These are phyloP conservation scores for Beta lomatogona DNA, from an alignment of 179 eudicot species.

Conservation along the genomic window DNA sequence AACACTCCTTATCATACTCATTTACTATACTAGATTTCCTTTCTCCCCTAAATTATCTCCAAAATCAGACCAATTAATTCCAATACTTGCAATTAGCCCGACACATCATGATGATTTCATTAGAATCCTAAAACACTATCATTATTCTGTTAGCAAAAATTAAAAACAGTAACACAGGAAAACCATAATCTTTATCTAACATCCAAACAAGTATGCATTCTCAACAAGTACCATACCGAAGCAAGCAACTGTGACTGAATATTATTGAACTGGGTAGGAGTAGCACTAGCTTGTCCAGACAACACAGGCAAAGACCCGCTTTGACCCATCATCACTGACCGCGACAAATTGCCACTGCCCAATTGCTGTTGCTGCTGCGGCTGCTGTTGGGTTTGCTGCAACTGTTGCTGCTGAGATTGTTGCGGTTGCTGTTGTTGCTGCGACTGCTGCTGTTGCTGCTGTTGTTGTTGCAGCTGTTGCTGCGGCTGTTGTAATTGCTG, in stretches of 20 bases:
- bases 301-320: constrained; percentile 57
- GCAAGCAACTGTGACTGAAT: constrained; percentile 61
- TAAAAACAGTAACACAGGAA: not conserved
- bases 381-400: constrained; percentile 29
- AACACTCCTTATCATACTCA: constrained; percentile 1
- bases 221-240: constrained; percentile 53
- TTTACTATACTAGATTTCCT: not conserved
- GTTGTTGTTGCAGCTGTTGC: constrained; percentile 28
- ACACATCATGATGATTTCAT: not conserved
- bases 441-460: constrained; percentile 25
- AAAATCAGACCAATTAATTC: not conserved
- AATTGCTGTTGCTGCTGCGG: constrained; percentile 41
- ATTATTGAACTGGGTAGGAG: constrained; percentile 67
- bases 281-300: constrained; percentile 52
- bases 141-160: not conserved
- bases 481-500: constrained; percentile 21
- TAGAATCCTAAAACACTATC: not conserved
- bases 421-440: constrained; percentile 25
- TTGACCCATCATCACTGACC: constrained; percentile 59
- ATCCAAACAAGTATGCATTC: not conserved
- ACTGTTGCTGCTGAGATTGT: constrained; percentile 37
- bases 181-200: not conserved
- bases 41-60: not conserved
- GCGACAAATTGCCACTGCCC: constrained; percentile 50
- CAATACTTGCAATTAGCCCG: too few species aligned